These are phyloP conservation scores for Helotiales sp. DNA, from an alignment of 2,329 filamentous ascomycete genomes.

Conservation along the genomic window DNA sequence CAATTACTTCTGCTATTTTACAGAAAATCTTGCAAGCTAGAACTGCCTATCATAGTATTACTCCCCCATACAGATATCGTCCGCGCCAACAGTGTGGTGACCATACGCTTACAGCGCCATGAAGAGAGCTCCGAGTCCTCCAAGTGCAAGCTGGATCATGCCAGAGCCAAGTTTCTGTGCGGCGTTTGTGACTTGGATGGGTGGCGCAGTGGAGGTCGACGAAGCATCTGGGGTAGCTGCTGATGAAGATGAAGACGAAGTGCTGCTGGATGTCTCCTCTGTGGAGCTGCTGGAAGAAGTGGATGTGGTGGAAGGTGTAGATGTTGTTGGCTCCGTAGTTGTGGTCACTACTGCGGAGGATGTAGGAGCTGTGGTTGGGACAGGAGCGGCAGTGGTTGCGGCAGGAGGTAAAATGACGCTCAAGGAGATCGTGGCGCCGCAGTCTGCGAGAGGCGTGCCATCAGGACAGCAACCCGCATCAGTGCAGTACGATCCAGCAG, in stretches of 20 bases:
- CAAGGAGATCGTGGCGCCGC: constrained; percentile 13
- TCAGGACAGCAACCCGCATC: constrained; percentile 11
- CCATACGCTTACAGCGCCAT: constrained; percentile 27
- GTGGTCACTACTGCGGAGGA: neutral
- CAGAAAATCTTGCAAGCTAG: too few species aligned
- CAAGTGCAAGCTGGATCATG: neutral
- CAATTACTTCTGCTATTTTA: too few species aligned
- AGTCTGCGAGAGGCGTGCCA: neutral
- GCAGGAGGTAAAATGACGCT: constrained; percentile 11
- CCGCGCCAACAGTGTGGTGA: too few species aligned
- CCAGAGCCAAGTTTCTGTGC: constrained; percentile 2
- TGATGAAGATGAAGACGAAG: neutral
- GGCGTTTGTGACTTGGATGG: constrained; percentile 9
- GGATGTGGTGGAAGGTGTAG: neutral
- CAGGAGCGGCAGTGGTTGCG: neutral
- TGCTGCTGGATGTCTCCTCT: neutral
- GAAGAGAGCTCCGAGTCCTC: constrained; percentile 8
- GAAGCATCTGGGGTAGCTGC: neutral
- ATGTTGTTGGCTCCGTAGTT: neutral
- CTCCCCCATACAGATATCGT: too few species aligned
- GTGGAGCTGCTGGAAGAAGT: neutral
- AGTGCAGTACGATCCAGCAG: constrained; percentile 9
- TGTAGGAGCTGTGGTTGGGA: neutral
- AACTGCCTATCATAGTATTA: too few species aligned
- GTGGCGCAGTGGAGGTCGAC: neutral